Base-by-base conservation (phyloP, 768 basidiomycete genomes). In the Termitomyces bulborhizus region DNA sequence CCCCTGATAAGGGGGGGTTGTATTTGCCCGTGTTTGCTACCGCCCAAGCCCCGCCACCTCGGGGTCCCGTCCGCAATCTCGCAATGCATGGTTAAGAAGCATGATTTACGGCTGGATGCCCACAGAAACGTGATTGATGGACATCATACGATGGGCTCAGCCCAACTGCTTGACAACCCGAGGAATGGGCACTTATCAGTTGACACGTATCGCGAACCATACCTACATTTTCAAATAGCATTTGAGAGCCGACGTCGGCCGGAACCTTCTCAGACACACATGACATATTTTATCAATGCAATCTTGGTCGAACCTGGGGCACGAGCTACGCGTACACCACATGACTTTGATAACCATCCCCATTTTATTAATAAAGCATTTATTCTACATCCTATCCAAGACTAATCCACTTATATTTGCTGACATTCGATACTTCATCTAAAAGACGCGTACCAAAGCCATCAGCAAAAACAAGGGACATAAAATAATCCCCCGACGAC, bases 401-500 rank as follows among this genome's bases (percentile, higher is more conserved):
- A n/a, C n/a, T n/a, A n/a, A n/a, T 9, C 31, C 31, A 32, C 31
- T 8, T 41, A 51, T 57, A 57, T 60, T 60, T 60, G 61, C 40
- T 56, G 39, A 34, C 51, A 45, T 54, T 50, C 52, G 36, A 29
- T n/a, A 45, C 52, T 9, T 11, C 52, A 15, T 60, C 56, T 49
- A 12, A 54, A 32, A 40, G 56, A 60, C 43, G 39, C 3, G 32
- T 51, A 27, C 32, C 42, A 52, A 60, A 60, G 21, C 2, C 6
- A 21, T 13, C 42, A 55, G 31, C 61, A 62, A 62, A 62, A 54
- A 54, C 53, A 55, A 54, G 32, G n/a, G 56, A 73, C 0, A 9
- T 32, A 32, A 29, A 9, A 8, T 21, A 9, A 32, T 82, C 82
- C 83, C 81, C 80, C 74, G 81, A 83, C 82, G 69, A 84, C 83